Evolutionary conservation across 1,284 basidiomycete genomes (phyloP).

Genomic region (Trametes sp.): DNA sequence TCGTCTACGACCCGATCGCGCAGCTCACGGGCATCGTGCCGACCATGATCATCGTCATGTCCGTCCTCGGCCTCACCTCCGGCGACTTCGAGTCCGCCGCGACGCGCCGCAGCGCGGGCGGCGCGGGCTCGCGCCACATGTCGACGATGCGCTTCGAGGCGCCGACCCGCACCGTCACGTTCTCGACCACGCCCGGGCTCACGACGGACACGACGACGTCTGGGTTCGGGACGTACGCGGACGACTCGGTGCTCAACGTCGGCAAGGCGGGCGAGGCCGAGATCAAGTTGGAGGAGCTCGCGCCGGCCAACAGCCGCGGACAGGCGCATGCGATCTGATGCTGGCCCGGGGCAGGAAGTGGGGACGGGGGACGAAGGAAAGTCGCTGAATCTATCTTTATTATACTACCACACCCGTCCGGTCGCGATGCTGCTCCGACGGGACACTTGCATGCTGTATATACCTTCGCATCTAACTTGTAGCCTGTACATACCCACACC

Average conservation of each 20-base stretch:
- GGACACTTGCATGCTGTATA: not conserved
- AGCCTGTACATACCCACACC: not conserved
- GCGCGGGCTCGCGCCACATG: not conserved
- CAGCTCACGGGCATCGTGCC: constrained; percentile 47
- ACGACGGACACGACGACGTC: constrained; percentile 2
- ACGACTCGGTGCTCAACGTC: not conserved
- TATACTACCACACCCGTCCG: not conserved
- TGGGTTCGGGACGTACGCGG: not conserved
- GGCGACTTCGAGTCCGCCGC: constrained; percentile 31
- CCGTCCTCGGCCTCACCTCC: constrained; percentile 43
- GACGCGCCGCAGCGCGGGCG: not conserved
- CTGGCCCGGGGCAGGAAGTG: not conserved
- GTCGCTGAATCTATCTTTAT: not conserved
- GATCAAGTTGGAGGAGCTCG: not conserved
- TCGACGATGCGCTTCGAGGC: not conserved
- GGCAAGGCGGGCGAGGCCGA: not conserved
- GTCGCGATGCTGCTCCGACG: not conserved
- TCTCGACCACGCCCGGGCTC: not conserved
- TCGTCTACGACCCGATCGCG: constrained; percentile 50
- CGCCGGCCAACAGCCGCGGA: not conserved
- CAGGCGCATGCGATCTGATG: not conserved
- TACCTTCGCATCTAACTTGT: not conserved
- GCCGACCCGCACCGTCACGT: not conserved
- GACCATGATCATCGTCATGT: constrained; percentile 45
- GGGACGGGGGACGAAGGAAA: not conserved